A percentile compares a stretch with the other conserved stretches of the same genome.
These are phyloP conservation scores for Capsicum pubescens DNA, from an alignment of 257 asterid genomes.

Conservation along the genomic window DNA sequence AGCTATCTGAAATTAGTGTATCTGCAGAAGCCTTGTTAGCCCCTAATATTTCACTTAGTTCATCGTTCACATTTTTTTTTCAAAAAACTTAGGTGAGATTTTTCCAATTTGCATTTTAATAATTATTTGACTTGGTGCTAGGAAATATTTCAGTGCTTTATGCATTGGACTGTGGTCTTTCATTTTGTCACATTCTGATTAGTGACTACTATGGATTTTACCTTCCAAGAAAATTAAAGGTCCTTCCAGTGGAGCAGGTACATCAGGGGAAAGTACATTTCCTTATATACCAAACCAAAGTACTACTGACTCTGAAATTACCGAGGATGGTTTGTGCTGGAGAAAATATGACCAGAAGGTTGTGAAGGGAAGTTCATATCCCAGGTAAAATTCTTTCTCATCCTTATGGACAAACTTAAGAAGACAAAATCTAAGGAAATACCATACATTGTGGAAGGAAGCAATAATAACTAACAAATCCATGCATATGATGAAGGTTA, in stretches of 20 bases:
- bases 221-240: constrained; percentile 52
- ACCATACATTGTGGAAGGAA: neutral
- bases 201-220: neutral
- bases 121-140: neutral
- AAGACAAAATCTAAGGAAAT: neutral
- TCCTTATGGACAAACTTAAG: constrained; percentile 15
- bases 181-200: neutral
- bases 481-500: neutral
- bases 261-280: constrained; percentile 36
- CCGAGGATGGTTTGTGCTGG: constrained; percentile 82
- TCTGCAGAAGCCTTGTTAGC: neutral
- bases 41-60: neutral
- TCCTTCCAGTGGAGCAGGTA: constrained; percentile 42
- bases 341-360: constrained; percentile 92
- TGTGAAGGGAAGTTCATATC: constrained; percentile 74
- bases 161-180: neutral
- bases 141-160: neutral
- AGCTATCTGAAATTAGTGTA: neutral
- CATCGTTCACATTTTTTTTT: neutral
- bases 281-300: constrained; percentile 31
- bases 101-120: neutral
- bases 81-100: neutral
- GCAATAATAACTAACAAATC: neutral
- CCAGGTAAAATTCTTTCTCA: constrained; percentile 56
- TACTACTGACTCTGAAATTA: constrained; percentile 46